Evolutionary conservation across 75 land plant genomes (phyloP).

Genomic region (Cunninghamia lanceolata): DNA sequence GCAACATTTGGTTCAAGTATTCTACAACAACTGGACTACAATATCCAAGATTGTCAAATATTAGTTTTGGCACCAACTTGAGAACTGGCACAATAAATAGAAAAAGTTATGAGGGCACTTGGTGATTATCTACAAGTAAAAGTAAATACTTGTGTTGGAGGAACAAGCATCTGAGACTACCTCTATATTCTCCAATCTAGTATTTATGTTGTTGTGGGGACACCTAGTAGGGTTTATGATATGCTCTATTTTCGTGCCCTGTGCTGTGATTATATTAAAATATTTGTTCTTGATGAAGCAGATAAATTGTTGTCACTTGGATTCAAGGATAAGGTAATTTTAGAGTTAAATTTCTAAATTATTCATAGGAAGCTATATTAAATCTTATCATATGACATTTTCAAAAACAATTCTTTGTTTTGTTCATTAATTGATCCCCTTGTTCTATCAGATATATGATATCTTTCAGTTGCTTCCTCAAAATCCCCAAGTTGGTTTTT

Average conservation of each 20-base stretch:
- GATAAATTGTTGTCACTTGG: too few species aligned
- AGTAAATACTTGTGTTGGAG: too few species aligned
- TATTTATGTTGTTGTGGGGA: conserved; percentile 74
- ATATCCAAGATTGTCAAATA: conserved; percentile 53
- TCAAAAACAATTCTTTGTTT: neutral
- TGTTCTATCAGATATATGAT: conserved; percentile 27
- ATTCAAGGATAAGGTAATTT: too few species aligned
- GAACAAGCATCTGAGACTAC: conserved; percentile 54
- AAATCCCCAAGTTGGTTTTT: conserved; percentile 61
- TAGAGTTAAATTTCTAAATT: too few species aligned
- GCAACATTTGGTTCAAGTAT: conserved; percentile 75
- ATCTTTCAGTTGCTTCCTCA: conserved; percentile 62
- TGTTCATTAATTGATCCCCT: neutral
- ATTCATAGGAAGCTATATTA: neutral
- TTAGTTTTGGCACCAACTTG: conserved; percentile 69
- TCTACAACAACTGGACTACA: conserved; percentile 63
- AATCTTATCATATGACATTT: neutral
- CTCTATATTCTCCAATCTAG: conserved; percentile 53
- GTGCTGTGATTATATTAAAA: conserved; percentile 47
- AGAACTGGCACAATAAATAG: too few species aligned
- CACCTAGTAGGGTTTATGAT: too few species aligned
- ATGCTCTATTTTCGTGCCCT: conserved; percentile 49
- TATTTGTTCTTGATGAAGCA: too few species aligned
- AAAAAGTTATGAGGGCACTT: too few species aligned
- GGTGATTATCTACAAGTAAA: too few species aligned